Evolutionary conservation across 441 rosid genomes (phyloP).

Genomic region (Gossypium gossypioides): DNA sequence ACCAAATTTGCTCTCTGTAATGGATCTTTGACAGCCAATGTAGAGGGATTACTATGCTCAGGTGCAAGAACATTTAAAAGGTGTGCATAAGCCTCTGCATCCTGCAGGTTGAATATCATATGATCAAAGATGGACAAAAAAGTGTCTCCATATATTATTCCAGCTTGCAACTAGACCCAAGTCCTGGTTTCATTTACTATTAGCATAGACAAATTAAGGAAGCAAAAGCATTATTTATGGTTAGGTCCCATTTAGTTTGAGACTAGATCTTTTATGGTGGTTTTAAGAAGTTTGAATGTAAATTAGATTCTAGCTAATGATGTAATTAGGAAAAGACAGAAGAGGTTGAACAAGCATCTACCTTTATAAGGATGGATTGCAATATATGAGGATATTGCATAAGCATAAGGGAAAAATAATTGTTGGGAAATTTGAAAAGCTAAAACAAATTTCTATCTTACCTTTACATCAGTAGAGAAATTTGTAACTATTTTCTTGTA

Average conservation of each 20-base stretch:
- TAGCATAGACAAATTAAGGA: not conserved
- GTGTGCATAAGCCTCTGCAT: conserved; percentile 87
- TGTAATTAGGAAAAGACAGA: conserved; percentile 13
- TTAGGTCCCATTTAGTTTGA: not conserved
- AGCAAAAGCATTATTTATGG: not conserved
- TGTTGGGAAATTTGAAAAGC: not conserved
- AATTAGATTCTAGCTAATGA: not conserved
- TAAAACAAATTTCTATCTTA: conserved; percentile 16
- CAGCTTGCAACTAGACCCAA: not conserved
- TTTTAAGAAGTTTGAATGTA: not conserved
- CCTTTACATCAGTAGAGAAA: conserved; percentile 95
- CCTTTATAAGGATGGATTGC: not conserved
- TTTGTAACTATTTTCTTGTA: conserved; percentile 71
- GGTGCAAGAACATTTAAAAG: conserved; percentile 88
- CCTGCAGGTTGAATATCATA: conserved; percentile 39
- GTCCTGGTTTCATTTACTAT: not conserved
- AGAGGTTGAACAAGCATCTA: not conserved
- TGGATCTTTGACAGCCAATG: conserved; percentile 41
- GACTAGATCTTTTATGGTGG: not conserved
- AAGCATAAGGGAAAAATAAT: not conserved
- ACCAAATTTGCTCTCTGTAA: conserved; percentile 70
- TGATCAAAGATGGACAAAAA: not conserved
- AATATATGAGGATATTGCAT: conserved; percentile 28
- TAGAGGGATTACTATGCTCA: conserved; percentile 54
- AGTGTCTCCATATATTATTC: not conserved